Evolutionary conservation across 192 early-diverging fungal genomes (phyloP), one percentile per base, ranked within the genome.

Genomic region (Borealophlyctis nickersoniae): DNA sequence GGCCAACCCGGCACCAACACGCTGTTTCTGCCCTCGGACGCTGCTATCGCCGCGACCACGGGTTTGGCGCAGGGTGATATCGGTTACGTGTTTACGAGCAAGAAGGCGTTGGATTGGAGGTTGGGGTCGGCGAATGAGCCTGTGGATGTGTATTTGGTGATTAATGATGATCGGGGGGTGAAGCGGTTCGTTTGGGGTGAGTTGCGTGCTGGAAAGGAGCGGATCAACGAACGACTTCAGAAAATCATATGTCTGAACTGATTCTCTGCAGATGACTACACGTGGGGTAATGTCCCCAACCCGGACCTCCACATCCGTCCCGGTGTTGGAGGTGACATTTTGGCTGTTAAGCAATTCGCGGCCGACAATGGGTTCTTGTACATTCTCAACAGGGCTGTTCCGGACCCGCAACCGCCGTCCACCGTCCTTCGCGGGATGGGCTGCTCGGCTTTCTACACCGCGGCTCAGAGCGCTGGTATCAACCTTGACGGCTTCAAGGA

Each of bases 351-450:
- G 39, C 19, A 19, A 19, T 45, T 45, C 9, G 9, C 39, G 39
- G 39, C 39, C 19, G 39, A 45, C 39, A 45, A 45, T 19, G 39
- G 39, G 39, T 45, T 45, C 39, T 45, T 45, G 39, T 45, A 45
- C 39, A 45, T 45, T 19, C 19, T 45, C 9, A 45, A 45, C 39
- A 19, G 7, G 7, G 39, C 39, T 7, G 9, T 45, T 45, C 39
- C 39, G 7, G 39, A 45, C 39, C 39, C 39, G 19, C 9, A 7
- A 13, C 9, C 19, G 39, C 39, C 39, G 19, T 45, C 39, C 19
- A 19, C 19, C n/a, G n/a, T n/a, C n/a, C n/a, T n/a, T n/a, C n/a
- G n/a, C n/a, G n/a, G n/a, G n/a, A n/a, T n/a, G n/a, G n/a, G n/a
- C n/a, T n/a, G n/a, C n/a, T n/a, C 39, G 9, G 19, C 39, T 45